Conservation (phyloP, 2,329 filamentous ascomycete species). For the Colletotrichum sidae region DNA sequence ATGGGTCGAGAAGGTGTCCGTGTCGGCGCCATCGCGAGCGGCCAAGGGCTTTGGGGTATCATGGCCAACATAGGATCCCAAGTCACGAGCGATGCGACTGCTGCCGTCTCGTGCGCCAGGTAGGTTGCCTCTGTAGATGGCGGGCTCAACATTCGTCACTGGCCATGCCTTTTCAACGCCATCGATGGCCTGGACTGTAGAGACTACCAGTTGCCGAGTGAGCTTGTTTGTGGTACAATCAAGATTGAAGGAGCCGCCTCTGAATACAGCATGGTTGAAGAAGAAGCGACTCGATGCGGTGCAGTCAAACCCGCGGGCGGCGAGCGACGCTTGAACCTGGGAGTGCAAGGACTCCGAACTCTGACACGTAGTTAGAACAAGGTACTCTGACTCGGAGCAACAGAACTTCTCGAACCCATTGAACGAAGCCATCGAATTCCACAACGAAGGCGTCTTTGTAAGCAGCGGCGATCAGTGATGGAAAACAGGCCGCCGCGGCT, state of each 20-base stretch:
- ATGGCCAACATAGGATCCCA: neutral
- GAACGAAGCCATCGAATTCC: slow-evolving; percentile 12
- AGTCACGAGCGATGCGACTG: neutral
- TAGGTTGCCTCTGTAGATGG: neutral
- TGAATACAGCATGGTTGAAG: slow-evolving; percentile 18
- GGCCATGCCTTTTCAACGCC: slow-evolving; percentile 29
- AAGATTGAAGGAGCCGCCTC: slow-evolving; percentile 19
- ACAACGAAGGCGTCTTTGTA: slow-evolving; percentile 22
- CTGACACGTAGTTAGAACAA: neutral
- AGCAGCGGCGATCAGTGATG: neutral
- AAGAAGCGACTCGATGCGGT: slow-evolving; percentile 7
- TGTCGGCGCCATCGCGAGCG: neutral
- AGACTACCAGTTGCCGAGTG: neutral
- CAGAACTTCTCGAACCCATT: neutral
- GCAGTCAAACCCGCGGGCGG: slow-evolving; percentile 7
- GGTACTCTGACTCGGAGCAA: neutral
- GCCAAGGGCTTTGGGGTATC: neutral
- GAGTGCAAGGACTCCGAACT: neutral
- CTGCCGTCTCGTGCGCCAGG: neutral
- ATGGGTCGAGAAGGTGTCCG: slow-evolving; percentile 38
- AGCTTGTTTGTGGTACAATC: slow-evolving; percentile 5
- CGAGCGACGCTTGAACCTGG: slow-evolving; percentile 3
- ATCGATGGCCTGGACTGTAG: neutral
- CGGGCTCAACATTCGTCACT: neutral
- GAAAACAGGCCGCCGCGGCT: slow-evolving; percentile 10